phyloP scores from a whole-genome alignment of 2,329 filamentous ascomycete genomes.

The Calycina herbarum region DNA sequence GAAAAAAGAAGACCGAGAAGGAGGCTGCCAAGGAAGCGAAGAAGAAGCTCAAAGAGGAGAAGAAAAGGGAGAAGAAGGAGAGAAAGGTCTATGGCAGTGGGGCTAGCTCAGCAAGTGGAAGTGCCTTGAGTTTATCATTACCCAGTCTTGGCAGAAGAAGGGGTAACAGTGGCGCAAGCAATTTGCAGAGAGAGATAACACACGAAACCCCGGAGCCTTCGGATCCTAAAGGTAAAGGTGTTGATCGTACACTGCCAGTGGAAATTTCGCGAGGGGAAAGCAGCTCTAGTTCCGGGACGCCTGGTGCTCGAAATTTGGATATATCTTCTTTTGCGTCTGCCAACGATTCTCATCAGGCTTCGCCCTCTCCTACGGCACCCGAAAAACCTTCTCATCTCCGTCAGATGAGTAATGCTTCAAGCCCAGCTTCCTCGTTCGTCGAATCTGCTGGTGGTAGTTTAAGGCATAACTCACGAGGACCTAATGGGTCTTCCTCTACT shows the following conservation, averaged over 20 bases:
- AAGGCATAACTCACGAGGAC: constrained; percentile 35
- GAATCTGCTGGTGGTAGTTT: constrained; percentile 60
- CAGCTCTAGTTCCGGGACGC: constrained; percentile 25
- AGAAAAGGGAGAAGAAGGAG: constrained; percentile 58
- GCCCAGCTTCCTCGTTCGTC: constrained; percentile 72
- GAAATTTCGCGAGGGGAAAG: constrained; percentile 24
- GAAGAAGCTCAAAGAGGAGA: constrained; percentile 79
- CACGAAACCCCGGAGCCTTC: constrained; percentile 44
- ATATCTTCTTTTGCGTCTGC: constrained; percentile 22
- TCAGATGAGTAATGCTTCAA: constrained; percentile 85
- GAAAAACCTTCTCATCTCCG: constrained; percentile 71
- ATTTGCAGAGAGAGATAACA: constrained; percentile 57
- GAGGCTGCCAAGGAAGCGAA: constrained; percentile 80
- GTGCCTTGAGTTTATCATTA: constrained; percentile 62
- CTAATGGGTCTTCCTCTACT: constrained; percentile 43
- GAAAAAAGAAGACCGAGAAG: constrained; percentile 82
- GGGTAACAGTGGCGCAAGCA: constrained; percentile 60
- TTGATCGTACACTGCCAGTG: constrained; percentile 52
- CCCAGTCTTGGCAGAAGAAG: constrained; percentile 50
- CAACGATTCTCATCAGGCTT: constrained; percentile 45
- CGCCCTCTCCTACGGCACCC: constrained; percentile 47
- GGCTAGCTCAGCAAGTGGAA: constrained; percentile 58
- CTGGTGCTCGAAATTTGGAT: constrained; percentile 29
- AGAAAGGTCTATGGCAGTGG: constrained; percentile 57
- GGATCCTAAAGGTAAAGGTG: constrained; percentile 64